Evolutionary conservation across 805 yeast genomes (phyloP).

Genomic region (Wickerhamomyces rabaulensis): DNA sequence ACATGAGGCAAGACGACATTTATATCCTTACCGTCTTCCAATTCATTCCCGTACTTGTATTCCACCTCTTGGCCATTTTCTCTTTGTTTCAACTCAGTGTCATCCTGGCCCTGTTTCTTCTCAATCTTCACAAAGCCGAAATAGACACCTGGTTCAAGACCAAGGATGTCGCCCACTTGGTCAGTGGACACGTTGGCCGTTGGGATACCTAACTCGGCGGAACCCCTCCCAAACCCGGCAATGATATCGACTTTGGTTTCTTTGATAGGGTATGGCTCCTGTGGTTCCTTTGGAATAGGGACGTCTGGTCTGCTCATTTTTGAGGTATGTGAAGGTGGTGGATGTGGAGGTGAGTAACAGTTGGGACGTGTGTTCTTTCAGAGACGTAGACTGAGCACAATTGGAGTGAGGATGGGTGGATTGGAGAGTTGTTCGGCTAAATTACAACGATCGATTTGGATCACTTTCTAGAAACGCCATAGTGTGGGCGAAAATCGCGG

Average conservation of each 20-base stretch:
- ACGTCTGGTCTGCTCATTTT: constrained; percentile 22
- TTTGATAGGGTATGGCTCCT: constrained; percentile 44
- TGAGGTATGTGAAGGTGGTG: background rate
- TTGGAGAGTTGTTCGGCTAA: background rate
- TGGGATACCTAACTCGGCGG: constrained; percentile 89
- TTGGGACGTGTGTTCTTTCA: too few relatives aligned
- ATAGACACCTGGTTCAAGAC: constrained; percentile 74
- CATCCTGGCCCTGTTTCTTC: constrained; percentile 3
- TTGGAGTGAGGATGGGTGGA: background rate
- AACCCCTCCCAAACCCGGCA: constrained; percentile 94
- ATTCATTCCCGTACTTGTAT: constrained; percentile 55
- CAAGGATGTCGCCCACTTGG: constrained; percentile 30
- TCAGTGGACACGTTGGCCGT: constrained; percentile 83
- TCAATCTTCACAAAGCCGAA: constrained; percentile 65
- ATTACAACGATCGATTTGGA: background rate
- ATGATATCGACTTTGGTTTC: constrained; percentile 43
- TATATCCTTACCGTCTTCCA: constrained; percentile 34
- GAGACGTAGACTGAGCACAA: background rate
- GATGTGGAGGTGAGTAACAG: background rate
- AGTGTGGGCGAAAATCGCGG: background rate
- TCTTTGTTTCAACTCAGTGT: background rate
- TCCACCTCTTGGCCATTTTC: constrained; percentile 39
- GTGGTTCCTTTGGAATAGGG: constrained; percentile 36
- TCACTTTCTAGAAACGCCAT: background rate
- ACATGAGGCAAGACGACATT: constrained; percentile 73